Base-by-base conservation (phyloP, 192 early-diverging fungal species). In the Blastocladiella britannica region DNA sequence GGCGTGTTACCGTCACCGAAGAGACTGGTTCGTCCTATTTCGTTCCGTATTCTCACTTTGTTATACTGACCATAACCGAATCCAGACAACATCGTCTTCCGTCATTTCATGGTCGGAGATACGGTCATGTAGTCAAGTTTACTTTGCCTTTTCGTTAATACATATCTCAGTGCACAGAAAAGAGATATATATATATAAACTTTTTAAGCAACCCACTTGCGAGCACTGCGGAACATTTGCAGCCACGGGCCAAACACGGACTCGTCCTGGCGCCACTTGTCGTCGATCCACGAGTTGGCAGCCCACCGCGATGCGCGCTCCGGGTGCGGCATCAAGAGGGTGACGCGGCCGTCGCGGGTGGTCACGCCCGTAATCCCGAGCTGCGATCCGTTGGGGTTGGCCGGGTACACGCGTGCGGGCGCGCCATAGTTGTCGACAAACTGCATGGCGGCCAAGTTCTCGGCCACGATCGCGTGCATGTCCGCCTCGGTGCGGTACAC, bases 261-360 rank as follows among this genome's bases (percentile, higher is more conserved):
- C 82, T 80, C 79, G 25, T 78, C 68, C 24, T 67, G 61, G 22
- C 72, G 74, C 7, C 63, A 65, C 22, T 59, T 61, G 20, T 61
- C 53, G 7, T 84, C 82, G 47, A 83, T 72, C 82, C 86, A 99
- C 28, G 93, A 95, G 70, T 96, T 93, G 53, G 87, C 74, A 53
- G 83, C 77, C 24, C 80, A 79, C 29, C 85, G 72, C 5, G 89
- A 77, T 29, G 88, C 83, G 47, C 96, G 80, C 73, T 99, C 96
- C 5, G 96, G 96, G 65, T 99, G 96, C 52, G 96, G 96, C 96
- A 99, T 99, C 70, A 97, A 79, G 15, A 84, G 82, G 59, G 93
- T 63, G 7, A 94, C 84, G 57, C 93, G 81, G 29, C 96, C 96
- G 59, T 89, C 83, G 51, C 76, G 74, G 0, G 82, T 86, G 47